Conservation (phyloP, 2,329 filamentous ascomycete genomes). For the Talaromyces sp. region DNA sequence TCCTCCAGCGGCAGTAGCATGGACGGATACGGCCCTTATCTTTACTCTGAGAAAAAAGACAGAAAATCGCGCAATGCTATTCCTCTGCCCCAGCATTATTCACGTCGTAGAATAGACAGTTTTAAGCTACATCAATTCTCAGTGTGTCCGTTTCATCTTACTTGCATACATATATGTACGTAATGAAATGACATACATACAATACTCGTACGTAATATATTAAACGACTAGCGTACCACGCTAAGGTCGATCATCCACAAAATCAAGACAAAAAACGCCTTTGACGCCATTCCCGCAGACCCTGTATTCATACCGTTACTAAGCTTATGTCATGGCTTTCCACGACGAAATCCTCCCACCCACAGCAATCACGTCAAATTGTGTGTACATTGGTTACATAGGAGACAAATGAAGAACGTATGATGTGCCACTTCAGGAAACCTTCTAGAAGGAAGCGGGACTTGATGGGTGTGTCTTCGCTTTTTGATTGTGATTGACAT, state of each 20-base stretch:
- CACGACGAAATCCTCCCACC: background rate
- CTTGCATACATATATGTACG: background rate
- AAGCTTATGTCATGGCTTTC: background rate
- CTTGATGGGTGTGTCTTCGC: background rate
- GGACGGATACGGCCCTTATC: background rate
- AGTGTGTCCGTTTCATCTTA: background rate
- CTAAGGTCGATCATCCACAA: slow-evolving; percentile 9
- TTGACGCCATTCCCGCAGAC: slow-evolving; percentile 6
- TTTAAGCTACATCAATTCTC: background rate
- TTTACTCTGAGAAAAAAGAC: background rate
- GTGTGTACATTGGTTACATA: background rate
- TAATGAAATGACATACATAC: background rate
- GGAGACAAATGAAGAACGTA: background rate
- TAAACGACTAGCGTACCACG: background rate
- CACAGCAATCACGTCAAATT: background rate
- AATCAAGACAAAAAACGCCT: slow-evolving; percentile 3
- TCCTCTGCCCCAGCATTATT: background rate
- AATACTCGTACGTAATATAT: background rate
- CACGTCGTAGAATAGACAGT: background rate
- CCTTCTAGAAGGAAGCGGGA: slow-evolving; percentile 12
- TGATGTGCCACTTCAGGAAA: background rate
- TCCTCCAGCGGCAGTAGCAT: background rate
- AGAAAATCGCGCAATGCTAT: background rate
- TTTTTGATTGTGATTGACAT: background rate
- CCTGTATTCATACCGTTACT: background rate